Conservation (phyloP, 2,329 filamentous ascomycete genomes). For the Pseudopyricularia cyperi region DNA sequence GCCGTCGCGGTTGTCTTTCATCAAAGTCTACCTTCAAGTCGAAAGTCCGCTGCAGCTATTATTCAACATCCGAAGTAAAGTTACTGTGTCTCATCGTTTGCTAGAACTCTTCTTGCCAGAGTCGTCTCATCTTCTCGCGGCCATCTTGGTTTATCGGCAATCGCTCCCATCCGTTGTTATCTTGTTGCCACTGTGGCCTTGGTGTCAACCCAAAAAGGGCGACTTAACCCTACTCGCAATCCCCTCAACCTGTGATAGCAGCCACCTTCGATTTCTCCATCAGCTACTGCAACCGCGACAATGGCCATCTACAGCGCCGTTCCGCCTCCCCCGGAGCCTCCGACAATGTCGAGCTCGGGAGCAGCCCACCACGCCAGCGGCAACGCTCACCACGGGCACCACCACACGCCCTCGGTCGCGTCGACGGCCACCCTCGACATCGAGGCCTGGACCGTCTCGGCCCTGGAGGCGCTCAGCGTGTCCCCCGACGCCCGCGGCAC, state of each 20-base stretch:
- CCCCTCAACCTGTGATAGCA: background rate
- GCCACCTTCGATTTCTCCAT: background rate
- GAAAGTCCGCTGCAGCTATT: no score
- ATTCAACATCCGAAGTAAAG: no score
- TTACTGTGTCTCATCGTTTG: background rate
- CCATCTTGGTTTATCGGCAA: background rate
- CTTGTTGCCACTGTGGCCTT: background rate
- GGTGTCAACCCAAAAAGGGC: background rate
- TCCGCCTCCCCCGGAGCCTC: conserved; percentile 29
- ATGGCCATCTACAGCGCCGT: conserved; percentile 43
- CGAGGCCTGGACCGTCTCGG: conserved; percentile 52
- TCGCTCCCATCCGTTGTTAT: background rate
- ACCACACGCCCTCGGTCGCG: conserved; percentile 13
- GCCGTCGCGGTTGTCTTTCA: no score
- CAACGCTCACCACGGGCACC: conserved; percentile 3
- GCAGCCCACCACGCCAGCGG: background rate
- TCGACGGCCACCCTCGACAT: conserved; percentile 37
- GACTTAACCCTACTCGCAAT: background rate
- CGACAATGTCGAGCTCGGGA: conserved; percentile 10
- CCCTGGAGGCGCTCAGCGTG: conserved; percentile 41
- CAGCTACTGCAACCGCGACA: background rate
- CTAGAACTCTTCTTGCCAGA: background rate
- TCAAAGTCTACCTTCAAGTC: no score
- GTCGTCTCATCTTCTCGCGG: background rate
- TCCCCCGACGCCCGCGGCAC: conserved; percentile 44